Evolutionary conservation across 108 stramenopile genomes (phyloP), one percentile per base, ranked within the genome.

Genomic region (Pseudonitzschia delicatissima): DNA sequence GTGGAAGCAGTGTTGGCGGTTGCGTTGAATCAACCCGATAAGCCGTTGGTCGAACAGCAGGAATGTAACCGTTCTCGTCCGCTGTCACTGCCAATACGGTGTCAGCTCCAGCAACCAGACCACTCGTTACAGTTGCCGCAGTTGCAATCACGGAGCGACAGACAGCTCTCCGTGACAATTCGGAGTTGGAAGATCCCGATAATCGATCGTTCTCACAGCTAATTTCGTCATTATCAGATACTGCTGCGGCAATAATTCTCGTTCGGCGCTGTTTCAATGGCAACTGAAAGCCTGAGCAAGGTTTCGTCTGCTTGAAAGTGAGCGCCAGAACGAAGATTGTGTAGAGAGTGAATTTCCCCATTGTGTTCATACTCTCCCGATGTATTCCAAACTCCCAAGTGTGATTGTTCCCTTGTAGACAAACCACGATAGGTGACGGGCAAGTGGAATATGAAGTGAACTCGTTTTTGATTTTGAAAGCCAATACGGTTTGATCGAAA

Each of bases 1-100:
- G 64, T 26, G 88, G 87, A 17, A 93, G 63, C 27, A 90, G 70
- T 0, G 87, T 82, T 18, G 92, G 92, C 11, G 92, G 92, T 42
- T 86, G 83, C 50, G 88, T 93, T 9, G 83, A 76, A 62, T 93
- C 91, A 11, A 93, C 85, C 17, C 82, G 83, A 74, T 90, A 93
- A 27, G 87, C 83, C 11, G 75, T 77, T n/a, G 85, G 74, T 15
- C 90, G 85, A 25, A 68, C 77, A n/a, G 80, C 85, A 29, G 82
- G 83, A 34, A 23, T 23, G 58, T 62, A 79, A 21, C 50, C 66
- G 25, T 66, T 55, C 17, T 73, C 72, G 53, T 55, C 53, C 31
- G 28, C 53, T 33, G 23, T 55, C 12, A n/a, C n/a, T 6, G 53
- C 53, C 28, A 33, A 55, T 17, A 28, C 53, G 29, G 53, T 4